These are phyloP conservation scores for Solanum sitiens DNA, from an alignment of 257 asterid species.

Conservation along the genomic window DNA sequence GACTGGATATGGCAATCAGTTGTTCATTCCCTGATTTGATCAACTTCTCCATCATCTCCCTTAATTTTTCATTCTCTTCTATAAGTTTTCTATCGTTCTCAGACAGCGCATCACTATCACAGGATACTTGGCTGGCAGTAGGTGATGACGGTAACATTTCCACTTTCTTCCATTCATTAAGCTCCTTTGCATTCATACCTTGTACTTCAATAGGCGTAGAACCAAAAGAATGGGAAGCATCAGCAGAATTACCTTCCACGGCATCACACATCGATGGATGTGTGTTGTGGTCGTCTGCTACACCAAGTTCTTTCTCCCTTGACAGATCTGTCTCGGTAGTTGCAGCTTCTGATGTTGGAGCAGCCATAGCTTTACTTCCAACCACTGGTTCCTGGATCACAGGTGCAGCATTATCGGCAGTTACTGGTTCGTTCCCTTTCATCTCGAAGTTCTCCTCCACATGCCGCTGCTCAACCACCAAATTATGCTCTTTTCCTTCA, in stretches of 20 bases:
- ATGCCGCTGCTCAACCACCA: background rate
- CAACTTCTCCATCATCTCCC: constrained; percentile 49
- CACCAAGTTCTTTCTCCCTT: background rate
- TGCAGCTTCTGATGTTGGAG: background rate
- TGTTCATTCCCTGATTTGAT: constrained; percentile 50
- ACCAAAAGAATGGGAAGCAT: background rate
- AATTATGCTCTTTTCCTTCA: background rate
- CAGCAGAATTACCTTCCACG: background rate
- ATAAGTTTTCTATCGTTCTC: constrained; percentile 25
- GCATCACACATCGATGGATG: background rate
- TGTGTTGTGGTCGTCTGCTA: background rate
- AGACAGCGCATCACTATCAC: background rate
- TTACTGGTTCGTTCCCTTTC: background rate
- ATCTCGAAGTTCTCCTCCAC: background rate
- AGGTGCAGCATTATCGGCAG: background rate
- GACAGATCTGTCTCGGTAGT: background rate
- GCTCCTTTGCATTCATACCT: background rate
- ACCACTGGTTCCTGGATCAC: background rate
- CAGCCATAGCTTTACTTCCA: background rate
- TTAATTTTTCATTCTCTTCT: constrained; percentile 53
- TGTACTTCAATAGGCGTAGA: background rate
- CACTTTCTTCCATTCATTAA: background rate
- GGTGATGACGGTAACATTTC: background rate
- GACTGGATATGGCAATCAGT: constrained; percentile 36
- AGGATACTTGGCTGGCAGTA: background rate